Evolutionary conservation across 495 filamentous ascomycete genomes (phyloP).

Genomic region (Penicillium manginii): DNA sequence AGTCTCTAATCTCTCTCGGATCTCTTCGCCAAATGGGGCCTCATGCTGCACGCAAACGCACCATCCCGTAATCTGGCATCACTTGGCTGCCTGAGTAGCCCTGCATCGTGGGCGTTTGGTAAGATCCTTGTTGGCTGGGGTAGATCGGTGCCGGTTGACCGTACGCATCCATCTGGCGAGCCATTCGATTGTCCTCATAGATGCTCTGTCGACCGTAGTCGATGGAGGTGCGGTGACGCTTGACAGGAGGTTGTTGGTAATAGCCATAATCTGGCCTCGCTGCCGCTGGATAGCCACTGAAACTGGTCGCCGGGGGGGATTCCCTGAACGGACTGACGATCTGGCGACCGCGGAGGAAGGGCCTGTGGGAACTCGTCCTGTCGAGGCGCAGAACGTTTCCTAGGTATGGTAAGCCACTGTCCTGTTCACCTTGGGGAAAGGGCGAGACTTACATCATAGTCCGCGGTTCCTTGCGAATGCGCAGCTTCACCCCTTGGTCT

Average conservation of each 20-base stretch:
- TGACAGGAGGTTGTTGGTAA: conserved; percentile 39
- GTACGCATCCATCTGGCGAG: conserved; percentile 47
- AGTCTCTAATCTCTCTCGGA: no score
- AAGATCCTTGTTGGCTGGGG: conserved; percentile 37
- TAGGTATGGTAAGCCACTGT: conserved; percentile 9
- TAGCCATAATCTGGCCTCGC: conserved; percentile 41
- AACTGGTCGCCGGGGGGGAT: conserved; percentile 37
- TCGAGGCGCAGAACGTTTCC: conserved; percentile 45
- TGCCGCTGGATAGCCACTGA: conserved; percentile 39
- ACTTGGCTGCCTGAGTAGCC: conserved; percentile 44
- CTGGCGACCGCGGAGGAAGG: conserved; percentile 45
- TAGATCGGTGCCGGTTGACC: conserved; percentile 45
- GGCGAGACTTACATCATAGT: conserved; percentile 52
- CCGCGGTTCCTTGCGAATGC: conserved; percentile 84
- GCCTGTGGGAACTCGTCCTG: conserved; percentile 44
- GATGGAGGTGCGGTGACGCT: conserved; percentile 50
- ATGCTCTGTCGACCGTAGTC: conserved; percentile 45
- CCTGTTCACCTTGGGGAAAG: not conserved
- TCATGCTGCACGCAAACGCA: conserved; percentile 11
- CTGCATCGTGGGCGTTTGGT: conserved; percentile 44
- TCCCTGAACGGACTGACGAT: conserved; percentile 42
- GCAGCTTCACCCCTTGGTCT: conserved; percentile 89
- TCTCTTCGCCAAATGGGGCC: no score
- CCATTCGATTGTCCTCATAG: conserved; percentile 48
- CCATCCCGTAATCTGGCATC: conserved; percentile 50